These are phyloP conservation scores for Calonectria crousiana DNA, from an alignment of 2,329 filamentous ascomycete genomes.

Conservation along the genomic window DNA sequence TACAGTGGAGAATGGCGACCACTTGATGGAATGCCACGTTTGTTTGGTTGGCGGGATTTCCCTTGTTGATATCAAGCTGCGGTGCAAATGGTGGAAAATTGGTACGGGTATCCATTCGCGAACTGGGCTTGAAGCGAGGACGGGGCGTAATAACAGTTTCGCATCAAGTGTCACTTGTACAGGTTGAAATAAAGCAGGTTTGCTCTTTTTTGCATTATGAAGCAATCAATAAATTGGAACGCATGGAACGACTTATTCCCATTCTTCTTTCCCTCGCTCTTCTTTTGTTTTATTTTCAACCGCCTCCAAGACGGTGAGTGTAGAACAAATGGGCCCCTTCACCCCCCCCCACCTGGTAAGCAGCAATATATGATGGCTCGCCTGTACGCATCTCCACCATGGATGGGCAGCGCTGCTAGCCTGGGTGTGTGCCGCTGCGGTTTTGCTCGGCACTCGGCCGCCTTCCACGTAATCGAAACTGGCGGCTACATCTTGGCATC, in stretches of 20 bases:
- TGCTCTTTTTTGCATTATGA: not conserved
- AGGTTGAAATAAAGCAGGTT: not conserved
- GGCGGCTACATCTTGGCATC: not conserved
- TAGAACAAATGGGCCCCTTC: not conserved
- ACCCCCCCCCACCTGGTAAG: not conserved
- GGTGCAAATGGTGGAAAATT: constrained; percentile 5
- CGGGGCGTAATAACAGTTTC: not conserved
- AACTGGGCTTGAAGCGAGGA: not conserved
- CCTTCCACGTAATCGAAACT: not conserved
- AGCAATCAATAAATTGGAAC: not conserved
- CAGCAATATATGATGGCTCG: not conserved
- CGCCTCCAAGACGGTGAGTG: not conserved
- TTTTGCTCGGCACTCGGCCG: not conserved
- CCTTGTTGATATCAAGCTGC: not conserved
- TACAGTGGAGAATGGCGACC: not conserved
- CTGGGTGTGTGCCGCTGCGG: not conserved
- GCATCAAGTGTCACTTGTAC: not conserved
- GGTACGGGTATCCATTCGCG: not conserved
- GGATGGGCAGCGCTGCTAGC: not conserved
- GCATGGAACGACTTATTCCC: not conserved
- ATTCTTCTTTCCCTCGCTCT: too few species aligned
- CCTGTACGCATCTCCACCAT: not conserved
- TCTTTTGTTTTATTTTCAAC: not conserved
- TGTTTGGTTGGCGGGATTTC: not conserved
- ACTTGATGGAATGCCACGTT: not conserved